These are phyloP conservation scores for Ampelomyces quisqualis DNA, from an alignment of 2,329 filamentous ascomycete species.

Conservation along the genomic window DNA sequence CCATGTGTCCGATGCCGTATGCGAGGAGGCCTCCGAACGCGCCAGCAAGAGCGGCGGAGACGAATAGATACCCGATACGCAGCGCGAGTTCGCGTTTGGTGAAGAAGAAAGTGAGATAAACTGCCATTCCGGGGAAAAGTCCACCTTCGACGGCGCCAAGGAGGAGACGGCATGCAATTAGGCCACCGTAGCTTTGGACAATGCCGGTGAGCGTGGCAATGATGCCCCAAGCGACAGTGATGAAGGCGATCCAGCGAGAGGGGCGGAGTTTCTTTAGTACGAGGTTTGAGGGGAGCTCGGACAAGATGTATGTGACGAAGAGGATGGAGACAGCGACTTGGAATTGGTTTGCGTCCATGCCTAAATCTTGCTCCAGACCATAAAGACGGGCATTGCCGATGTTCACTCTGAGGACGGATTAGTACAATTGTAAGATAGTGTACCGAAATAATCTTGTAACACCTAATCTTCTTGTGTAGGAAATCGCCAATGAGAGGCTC, in stretches of 20 bases:
- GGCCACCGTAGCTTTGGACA: slow-evolving; percentile 62
- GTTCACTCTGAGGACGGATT: slow-evolving; percentile 54
- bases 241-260: slow-evolving; percentile 58
- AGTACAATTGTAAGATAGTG: slow-evolving; percentile 6
- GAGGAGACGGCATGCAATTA: slow-evolving; percentile 68
- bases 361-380: slow-evolving; percentile 62
- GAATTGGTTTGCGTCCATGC: slow-evolving; percentile 64
- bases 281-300: slow-evolving; percentile 50
- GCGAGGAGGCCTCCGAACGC: slow-evolving; percentile 72
- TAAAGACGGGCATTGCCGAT: slow-evolving; percentile 70
- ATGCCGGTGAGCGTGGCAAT: slow-evolving; percentile 70
- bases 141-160: slow-evolving; percentile 70
- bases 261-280: slow-evolving; percentile 50
- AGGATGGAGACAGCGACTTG: slow-evolving; percentile 55
- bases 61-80: slow-evolving; percentile 72
- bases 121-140: slow-evolving; percentile 66
- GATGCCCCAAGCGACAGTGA: slow-evolving; percentile 58
- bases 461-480: no score
- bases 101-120: slow-evolving; percentile 76
- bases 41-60: slow-evolving; percentile 68
- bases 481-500: no score
- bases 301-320: slow-evolving; percentile 50
- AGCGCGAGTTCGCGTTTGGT: slow-evolving; percentile 70
- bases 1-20: slow-evolving; percentile 72
- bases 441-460: no score